Conservation (phyloP, 2,329 filamentous ascomycete species). For the Neocucurbitaria cava region DNA sequence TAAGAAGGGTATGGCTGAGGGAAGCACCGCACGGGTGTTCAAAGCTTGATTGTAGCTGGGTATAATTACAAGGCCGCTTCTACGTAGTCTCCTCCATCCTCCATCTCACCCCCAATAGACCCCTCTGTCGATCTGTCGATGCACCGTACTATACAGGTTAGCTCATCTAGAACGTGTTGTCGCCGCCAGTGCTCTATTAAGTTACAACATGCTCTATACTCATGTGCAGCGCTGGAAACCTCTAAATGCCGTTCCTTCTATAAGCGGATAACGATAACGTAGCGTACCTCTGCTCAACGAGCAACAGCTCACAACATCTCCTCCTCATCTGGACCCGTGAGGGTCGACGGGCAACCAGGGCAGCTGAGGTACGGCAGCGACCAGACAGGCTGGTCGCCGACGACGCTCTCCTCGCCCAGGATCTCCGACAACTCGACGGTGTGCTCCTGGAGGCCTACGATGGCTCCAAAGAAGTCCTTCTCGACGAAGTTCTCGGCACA, state of each 20-base stretch:
- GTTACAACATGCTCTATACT: no score
- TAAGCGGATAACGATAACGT: no score
- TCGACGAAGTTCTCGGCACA: constrained; percentile 1
- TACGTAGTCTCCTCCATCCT: no score
- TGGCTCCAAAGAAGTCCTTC: constrained; percentile 1
- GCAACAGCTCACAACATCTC: neutral
- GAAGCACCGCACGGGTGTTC: constrained; percentile 3
- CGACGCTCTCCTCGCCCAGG: constrained; percentile 8
- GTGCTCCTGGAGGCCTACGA: neutral
- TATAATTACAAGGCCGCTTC: no score
- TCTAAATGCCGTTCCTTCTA: no score
- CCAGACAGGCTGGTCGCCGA: neutral
- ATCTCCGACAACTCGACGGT: constrained; percentile 4
- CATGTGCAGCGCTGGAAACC: no score
- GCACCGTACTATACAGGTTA: no score
- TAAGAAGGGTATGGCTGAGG: constrained; percentile 4
- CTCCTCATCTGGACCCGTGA: neutral
- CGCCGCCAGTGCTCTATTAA: no score
- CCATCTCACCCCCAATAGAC: no score
- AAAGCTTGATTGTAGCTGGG: constrained; percentile 3
- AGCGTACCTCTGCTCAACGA: neutral
- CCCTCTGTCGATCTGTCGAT: no score
- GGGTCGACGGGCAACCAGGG: neutral
- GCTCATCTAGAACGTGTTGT: no score
- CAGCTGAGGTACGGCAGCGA: neutral